Base-by-base conservation (phyloP, 306 rosid genomes). In the Cucumis cinereus region DNA sequence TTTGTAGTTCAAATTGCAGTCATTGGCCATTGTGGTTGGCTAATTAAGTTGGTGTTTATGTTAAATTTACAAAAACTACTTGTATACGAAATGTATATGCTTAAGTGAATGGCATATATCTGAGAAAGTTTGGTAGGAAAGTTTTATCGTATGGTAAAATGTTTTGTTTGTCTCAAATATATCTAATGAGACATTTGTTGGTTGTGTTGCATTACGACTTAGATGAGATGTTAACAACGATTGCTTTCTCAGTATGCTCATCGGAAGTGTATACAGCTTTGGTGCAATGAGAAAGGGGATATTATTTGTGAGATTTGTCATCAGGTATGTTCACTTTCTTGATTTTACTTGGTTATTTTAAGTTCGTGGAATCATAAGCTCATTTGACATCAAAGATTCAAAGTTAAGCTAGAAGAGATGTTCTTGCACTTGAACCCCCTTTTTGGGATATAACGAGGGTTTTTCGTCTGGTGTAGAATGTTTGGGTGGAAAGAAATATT, bases 211-310 rank as follows among this genome's bases (percentile, higher is more conserved):
- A 66, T 40, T 55, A 59, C 70, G 68, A 57, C 73, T 62, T 76
- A 13, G 23, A 28, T 52, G 30, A 59, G 67, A 76, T 77, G 20
- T 62, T 68, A 60, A 81, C 73, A 73, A 45, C 61, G 77, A 22
- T 79, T 28, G 67, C 78, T 14, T 66, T 54, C 78, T 70, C 90
- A 93, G 98, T 93, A 82, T 87, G 98, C 98, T 43, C 98, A 93
- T 85, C 85, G 98, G 73, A 93, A 93, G 84, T 93, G 98, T 52
- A 97, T 93, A 66, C 98, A 93, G 87, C 94, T 87, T 81, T 93
- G 98, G 98, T 93, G 98, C 83, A 82, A 93, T 79, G 98, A 93
- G 87, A 93, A 93, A 87, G 98, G 98, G 58, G 98, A 93, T 86
- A 90, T 83, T 68, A 91, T 82, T 83, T 93, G 98, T 78, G 97